Evolutionary conservation across 441 rosid genomes (phyloP), one percentile per base, ranked within the genome.

Genomic region (Populus trichocarpa): DNA sequence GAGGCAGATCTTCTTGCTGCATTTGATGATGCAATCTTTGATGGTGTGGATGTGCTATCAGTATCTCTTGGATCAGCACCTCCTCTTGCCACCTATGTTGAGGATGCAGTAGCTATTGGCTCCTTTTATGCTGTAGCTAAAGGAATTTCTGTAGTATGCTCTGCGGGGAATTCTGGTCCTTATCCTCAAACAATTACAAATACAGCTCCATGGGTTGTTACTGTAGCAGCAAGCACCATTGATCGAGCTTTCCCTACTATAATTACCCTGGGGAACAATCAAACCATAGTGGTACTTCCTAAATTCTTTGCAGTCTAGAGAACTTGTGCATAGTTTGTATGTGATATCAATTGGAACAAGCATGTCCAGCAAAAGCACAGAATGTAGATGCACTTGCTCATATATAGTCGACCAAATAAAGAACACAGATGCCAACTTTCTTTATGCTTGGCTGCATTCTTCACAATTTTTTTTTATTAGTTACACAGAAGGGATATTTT

Each of bases 91-190:
- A 63, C 85, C 50, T 89, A 87, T 57, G 84, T 88, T 3, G 88
- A 84, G 59, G 91, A 89, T 67, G 72, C 80, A 8, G 4, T 85
- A 61, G 83, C 89, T 9, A 82, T 88, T 12, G 92, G 89, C 59
- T 86, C 91, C 65, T 86, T 89, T 78, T 88, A 88, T 26, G 92
- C 92, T 10, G 86, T 77, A 70, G 83, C 85, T 26, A 85, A 77
- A 77, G 91, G 91, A 61, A 85, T 88, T 23, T 74, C 86, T 26
- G 88, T 85, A 70, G 86, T 83, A 23, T 85, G 86, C 79, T 85
- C 91, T 11, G 89, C 84, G 3, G 91, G 93, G 14, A 89, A 88
- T 67, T 74, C 84, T 2, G 90, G 93, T 71, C 91, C 93, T 79
- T 79, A 77, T 80, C 81, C 87, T 59, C 84, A 84, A 42, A 85